Conservation (phyloP, 192 early-diverging fungal species). For the Linnemannia hyalina region DNA sequence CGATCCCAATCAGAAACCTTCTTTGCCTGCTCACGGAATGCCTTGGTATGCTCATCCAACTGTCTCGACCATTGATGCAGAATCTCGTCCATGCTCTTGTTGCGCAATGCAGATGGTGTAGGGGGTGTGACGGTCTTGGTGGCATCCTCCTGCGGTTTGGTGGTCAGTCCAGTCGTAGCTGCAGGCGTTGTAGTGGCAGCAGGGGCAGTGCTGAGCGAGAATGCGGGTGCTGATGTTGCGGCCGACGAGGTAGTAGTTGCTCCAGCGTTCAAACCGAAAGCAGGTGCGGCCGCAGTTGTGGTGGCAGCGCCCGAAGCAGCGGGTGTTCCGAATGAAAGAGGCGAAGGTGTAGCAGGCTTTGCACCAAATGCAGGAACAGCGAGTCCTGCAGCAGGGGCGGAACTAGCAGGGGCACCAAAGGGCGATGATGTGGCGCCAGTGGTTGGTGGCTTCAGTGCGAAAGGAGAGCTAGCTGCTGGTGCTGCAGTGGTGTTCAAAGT, state of each 20-base stretch:
- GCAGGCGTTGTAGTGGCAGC: slow-evolving; percentile 51
- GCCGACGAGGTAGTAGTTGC: slow-evolving; percentile 27
- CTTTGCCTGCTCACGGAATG: slow-evolving; percentile 88
- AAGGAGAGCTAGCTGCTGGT: slow-evolving; percentile 12
- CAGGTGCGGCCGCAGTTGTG: slow-evolving; percentile 26
- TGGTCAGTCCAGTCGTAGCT: slow-evolving; percentile 56
- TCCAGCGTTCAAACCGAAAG: slow-evolving; percentile 26
- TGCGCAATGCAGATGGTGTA: slow-evolving; percentile 74
- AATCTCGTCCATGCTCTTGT: slow-evolving; percentile 93
- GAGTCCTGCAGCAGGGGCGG: neutral
- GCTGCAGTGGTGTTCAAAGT: slow-evolving; percentile 28
- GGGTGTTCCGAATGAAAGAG: slow-evolving; percentile 22
- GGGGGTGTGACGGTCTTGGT: slow-evolving; percentile 58
- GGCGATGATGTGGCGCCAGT: slow-evolving; percentile 7
- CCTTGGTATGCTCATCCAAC: slow-evolving; percentile 80
- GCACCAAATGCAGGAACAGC: slow-evolving; percentile 18
- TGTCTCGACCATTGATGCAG: slow-evolving; percentile 91
- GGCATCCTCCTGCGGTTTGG: slow-evolving; percentile 56
- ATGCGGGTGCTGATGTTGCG: slow-evolving; percentile 49
- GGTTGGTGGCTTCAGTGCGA: slow-evolving; percentile 23
- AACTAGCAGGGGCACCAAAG: slow-evolving; percentile 13
- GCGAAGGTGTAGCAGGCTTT: slow-evolving; percentile 21
- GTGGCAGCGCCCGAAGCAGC: slow-evolving; percentile 19
- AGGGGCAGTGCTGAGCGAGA: slow-evolving; percentile 49
- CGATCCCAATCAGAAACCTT: slow-evolving; percentile 91